These are phyloP conservation scores for Huntiella abstrusa DNA, from an alignment of 2,329 filamentous ascomycete species.

Conservation along the genomic window DNA sequence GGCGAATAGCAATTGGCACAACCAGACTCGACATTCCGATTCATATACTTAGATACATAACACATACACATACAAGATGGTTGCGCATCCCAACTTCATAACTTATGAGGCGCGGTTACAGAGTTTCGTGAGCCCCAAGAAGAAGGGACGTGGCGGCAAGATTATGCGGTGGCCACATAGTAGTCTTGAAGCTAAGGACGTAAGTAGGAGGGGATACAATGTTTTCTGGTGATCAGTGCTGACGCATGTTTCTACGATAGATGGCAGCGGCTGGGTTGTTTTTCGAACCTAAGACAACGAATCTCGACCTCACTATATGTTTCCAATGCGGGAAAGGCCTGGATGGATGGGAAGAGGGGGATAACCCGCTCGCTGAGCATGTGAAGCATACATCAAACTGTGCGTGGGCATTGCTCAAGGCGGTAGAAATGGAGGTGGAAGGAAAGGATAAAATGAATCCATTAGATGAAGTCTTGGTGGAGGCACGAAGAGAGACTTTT, in stretches of 20 bases:
- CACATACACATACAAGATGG: slow-evolving; percentile 6
- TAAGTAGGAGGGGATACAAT: slow-evolving; percentile 12
- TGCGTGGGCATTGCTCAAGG: slow-evolving; percentile 63
- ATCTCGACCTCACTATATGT: slow-evolving; percentile 75
- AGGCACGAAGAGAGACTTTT: slow-evolving; percentile 71
- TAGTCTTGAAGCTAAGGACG: slow-evolving; percentile 18
- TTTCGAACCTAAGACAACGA: slow-evolving; percentile 56
- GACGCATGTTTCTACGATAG: slow-evolving; percentile 24
- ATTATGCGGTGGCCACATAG: slow-evolving; percentile 58
- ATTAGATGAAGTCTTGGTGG: slow-evolving; percentile 46
- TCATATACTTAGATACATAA: too few relatives aligned
- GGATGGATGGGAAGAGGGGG: slow-evolving; percentile 79
- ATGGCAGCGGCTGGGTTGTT: slow-evolving; percentile 84
- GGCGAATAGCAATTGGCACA: not conserved
- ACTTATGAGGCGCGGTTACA: slow-evolving; percentile 60
- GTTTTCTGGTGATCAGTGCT: not conserved
- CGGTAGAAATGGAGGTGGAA: slow-evolving; percentile 40
- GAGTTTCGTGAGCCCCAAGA: slow-evolving; percentile 55
- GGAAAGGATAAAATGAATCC: slow-evolving; percentile 57
- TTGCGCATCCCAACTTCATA: slow-evolving; percentile 26
- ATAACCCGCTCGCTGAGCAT: slow-evolving; percentile 72
- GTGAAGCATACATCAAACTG: slow-evolving; percentile 65
- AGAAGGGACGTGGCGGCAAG: slow-evolving; percentile 37
- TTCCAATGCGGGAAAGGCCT: slow-evolving; percentile 71
- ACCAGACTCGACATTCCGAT: too few relatives aligned